phyloP scores from a whole-genome alignment of 345 rosid genomes.

The Heritiera littoralis region DNA sequence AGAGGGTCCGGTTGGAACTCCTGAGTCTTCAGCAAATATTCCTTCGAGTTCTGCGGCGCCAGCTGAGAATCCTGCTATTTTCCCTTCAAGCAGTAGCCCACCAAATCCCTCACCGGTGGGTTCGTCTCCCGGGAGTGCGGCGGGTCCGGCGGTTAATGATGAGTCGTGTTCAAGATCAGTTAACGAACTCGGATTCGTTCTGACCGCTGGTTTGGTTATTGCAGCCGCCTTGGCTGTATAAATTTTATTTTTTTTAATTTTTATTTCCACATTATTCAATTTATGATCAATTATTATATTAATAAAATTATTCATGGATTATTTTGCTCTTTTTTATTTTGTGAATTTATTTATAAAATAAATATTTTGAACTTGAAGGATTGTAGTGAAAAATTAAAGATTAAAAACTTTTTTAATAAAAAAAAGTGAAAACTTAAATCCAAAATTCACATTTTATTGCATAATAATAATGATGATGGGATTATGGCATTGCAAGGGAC shows the following conservation, averaged over 20 bases:
- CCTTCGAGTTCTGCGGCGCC: constrained; percentile 58
- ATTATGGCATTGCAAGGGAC: not conserved
- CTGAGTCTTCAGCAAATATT: constrained; percentile 36
- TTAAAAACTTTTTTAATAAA: too few relatives aligned
- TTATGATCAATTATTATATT: not conserved
- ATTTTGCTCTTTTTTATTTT: not conserved
- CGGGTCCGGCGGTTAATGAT: constrained; percentile 32
- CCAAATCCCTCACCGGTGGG: constrained; percentile 29
- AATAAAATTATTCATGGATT: not conserved
- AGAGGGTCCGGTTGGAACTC: constrained; percentile 41
- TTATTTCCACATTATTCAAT: not conserved
- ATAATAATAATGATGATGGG: not conserved
- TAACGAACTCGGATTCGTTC: constrained; percentile 23
- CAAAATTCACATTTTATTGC: too few relatives aligned
- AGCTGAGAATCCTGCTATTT: constrained; percentile 43
- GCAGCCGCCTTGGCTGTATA: constrained; percentile 31
- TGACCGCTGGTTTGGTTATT: constrained; percentile 32
- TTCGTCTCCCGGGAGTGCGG: constrained; percentile 38
- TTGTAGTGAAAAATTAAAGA: too few relatives aligned
- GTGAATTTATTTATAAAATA: too few relatives aligned
- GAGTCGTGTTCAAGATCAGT: constrained; percentile 44
- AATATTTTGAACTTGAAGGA: too few relatives aligned
- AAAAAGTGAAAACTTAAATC: too few relatives aligned
- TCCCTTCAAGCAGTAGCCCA: constrained; percentile 56
- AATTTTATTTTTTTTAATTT: not conserved